Evolutionary conservation across 768 basidiomycete species (phyloP).

Genomic region (Tricholoma sp.): DNA sequence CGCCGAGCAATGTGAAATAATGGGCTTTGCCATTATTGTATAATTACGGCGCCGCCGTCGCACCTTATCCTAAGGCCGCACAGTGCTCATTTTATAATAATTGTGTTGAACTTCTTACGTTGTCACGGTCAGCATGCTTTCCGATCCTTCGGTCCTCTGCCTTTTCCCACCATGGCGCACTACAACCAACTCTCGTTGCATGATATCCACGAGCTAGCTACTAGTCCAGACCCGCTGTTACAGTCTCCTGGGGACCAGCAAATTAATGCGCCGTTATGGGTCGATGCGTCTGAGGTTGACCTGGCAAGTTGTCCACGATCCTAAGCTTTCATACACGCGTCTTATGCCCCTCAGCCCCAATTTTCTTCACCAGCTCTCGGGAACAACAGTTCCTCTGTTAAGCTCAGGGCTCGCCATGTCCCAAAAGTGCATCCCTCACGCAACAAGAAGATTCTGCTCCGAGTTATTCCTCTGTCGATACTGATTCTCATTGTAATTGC

Average conservation of each 20-base stretch:
- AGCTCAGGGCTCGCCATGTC: not conserved
- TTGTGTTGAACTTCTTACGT: not conserved
- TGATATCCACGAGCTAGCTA: constrained; percentile 2
- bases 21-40: no score
- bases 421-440: not conserved
- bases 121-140: not conserved
- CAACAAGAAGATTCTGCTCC: constrained; percentile 7
- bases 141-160: not conserved
- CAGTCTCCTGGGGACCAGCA: not conserved
- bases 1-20: no score
- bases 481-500: constrained; percentile 3
- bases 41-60: no score
- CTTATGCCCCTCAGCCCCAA: not conserved
- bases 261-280: not conserved
- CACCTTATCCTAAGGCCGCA: no score
- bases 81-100: not conserved
- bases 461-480: constrained; percentile 3
- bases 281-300: not conserved
- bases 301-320: not conserved
- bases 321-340: not conserved
- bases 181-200: not conserved
- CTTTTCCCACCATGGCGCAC: constrained; percentile 1
- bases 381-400: not conserved
- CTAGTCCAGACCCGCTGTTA: not conserved
- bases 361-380: constrained; percentile 3